Evolutionary conservation across 1,284 basidiomycete genomes (phyloP).

Genomic region (Schizophyllum amplum): DNA sequence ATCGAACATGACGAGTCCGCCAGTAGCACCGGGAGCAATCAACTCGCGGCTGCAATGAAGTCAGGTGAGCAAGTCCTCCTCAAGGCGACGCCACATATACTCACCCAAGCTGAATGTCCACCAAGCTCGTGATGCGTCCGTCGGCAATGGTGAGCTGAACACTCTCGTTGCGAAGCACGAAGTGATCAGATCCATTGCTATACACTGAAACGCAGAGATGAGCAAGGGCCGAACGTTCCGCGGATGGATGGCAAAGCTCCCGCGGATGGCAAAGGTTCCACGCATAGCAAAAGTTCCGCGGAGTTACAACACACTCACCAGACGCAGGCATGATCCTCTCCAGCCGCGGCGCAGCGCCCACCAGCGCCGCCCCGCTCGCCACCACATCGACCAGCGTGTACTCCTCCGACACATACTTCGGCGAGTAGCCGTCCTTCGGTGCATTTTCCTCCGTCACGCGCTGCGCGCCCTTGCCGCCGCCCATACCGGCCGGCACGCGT

Average conservation of each 20-base stretch:
- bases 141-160: slow-evolving; percentile 70
- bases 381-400: slow-evolving; percentile 54
- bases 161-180: slow-evolving; percentile 62
- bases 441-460: slow-evolving; percentile 24
- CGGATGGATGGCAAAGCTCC: too few species aligned
- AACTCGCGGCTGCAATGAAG: slow-evolving; percentile 61
- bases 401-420: slow-evolving; percentile 53
- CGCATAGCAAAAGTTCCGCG: too few species aligned
- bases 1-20: slow-evolving; percentile 86
- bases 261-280: too few species aligned
- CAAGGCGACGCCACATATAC: slow-evolving; percentile 20
- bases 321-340: slow-evolving; percentile 45
- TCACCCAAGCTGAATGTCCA: slow-evolving; percentile 65
- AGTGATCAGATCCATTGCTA: slow-evolving; percentile 56
- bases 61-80: background rate
- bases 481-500: slow-evolving; percentile 47
- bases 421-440: slow-evolving; percentile 52
- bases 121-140: slow-evolving; percentile 77
- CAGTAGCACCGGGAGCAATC: slow-evolving; percentile 64
- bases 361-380: slow-evolving; percentile 36
- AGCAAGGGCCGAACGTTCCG: too few species aligned
- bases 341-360: slow-evolving; percentile 24
- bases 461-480: too few species aligned
- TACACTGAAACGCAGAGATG: too few species aligned
- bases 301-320: slow-evolving; percentile 33